Evolutionary conservation across 106 monocot species (phyloP).

Genomic region (Phalaenopsis aphrodite): DNA sequence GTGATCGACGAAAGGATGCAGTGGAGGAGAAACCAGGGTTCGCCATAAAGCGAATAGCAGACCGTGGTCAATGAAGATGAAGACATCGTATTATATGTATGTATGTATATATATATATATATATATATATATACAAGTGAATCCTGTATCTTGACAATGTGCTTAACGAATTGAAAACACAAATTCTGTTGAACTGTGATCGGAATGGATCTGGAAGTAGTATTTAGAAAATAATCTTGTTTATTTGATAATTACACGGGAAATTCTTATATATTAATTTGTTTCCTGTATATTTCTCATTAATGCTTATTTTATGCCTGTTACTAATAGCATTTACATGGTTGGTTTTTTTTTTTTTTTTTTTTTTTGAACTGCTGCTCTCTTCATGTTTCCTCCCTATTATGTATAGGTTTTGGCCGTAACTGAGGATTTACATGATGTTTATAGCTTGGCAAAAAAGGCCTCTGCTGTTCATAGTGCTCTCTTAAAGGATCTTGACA

Average conservation of each 20-base stretch:
- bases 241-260: not conserved
- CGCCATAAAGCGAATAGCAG: no score
- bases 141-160: no score
- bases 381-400: slow-evolving; percentile 10
- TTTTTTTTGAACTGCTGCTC: not conserved
- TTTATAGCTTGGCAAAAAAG: slow-evolving; percentile 79
- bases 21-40: no score
- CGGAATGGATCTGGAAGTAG: not conserved
- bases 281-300: not conserved
- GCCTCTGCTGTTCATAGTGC: slow-evolving; percentile 51
- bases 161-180: no score
- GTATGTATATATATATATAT: no score
- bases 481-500: slow-evolving; percentile 59
- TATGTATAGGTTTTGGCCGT: slow-evolving; percentile 73
- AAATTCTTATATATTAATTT: not conserved
- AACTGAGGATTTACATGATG: slow-evolving; percentile 73
- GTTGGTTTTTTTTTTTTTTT: slow-evolving; percentile 3
- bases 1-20: no score
- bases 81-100: no score
- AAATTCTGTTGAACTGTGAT: not conserved
- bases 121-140: no score
- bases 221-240: not conserved
- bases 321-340: not conserved
- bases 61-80: no score
- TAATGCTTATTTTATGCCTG: not conserved